These are phyloP conservation scores for Coprinellus micaceus DNA, from an alignment of 768 basidiomycete species.

Conservation along the genomic window DNA sequence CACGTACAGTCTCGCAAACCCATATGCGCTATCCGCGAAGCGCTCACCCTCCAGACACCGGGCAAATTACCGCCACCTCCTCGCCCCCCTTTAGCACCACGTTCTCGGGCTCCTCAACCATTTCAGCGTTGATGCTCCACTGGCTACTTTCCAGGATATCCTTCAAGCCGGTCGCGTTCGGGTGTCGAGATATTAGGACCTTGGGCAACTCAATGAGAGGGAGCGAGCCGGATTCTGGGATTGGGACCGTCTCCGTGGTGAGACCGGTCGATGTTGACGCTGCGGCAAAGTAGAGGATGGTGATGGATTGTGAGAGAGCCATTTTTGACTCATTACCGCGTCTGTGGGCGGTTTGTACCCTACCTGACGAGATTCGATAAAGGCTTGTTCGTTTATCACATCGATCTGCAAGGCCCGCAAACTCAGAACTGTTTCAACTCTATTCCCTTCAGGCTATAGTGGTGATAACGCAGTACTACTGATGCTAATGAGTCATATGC, in stretches of 20 bases:
- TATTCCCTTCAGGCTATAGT: too few relatives aligned
- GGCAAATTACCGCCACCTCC: slow-evolving; percentile 76
- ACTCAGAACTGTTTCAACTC: too few relatives aligned
- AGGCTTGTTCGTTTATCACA: too few relatives aligned
- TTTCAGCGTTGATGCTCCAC: slow-evolving; percentile 82
- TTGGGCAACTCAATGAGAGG: slow-evolving; percentile 47
- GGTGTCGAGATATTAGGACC: slow-evolving; percentile 53
- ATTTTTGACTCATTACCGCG: too few relatives aligned
- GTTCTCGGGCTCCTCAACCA: slow-evolving; percentile 58
- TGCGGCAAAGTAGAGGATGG: slow-evolving; percentile 55
- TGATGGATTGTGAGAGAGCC: slow-evolving; percentile 28
- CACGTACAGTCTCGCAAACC: too few relatives aligned
- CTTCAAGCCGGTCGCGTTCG: slow-evolving; percentile 40
- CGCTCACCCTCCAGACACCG: slow-evolving; percentile 71
- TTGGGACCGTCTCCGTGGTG: slow-evolving; percentile 46
- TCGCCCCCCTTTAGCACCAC: slow-evolving; percentile 62
- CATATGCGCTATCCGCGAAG: background rate
- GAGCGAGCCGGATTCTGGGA: slow-evolving; percentile 46
- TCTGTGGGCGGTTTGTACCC: too few relatives aligned
- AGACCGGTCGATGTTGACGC: slow-evolving; percentile 70
- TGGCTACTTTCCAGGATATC: slow-evolving; percentile 56
- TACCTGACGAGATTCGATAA: too few relatives aligned
- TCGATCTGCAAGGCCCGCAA: too few relatives aligned
- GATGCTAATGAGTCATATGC: too few relatives aligned
- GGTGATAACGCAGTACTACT: too few relatives aligned